Evolutionary conservation across 1,284 basidiomycete species (phyloP), one percentile per base, ranked within the genome.

Genomic region (Ganoderma lingzhi): DNA sequence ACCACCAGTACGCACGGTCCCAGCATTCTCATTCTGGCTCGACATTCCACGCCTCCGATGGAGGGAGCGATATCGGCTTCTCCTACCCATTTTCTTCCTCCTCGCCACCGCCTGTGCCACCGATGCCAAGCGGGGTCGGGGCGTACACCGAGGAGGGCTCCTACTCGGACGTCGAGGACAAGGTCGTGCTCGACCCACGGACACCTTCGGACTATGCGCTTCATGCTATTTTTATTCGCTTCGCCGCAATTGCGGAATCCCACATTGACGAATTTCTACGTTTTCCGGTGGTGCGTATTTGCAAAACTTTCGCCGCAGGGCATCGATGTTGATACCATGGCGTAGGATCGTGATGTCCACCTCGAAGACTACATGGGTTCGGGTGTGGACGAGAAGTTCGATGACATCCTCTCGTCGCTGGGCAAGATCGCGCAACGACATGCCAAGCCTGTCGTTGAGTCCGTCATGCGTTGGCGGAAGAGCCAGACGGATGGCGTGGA

Each of bases 201-300:
- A 95, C 92, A 14, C 95, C 95, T 0, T 91, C 91, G 0, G 95
- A 96, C 74, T 96, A 93, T 75, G 95, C 95, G 1, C 81, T 97
- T 42, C 92, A 95, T 76, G 93, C 94, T 0, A 87, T 96, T 8
- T 96, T 96, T 79, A 91, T 94, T 64, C 89, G 93, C 6, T 96
- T 96, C 76, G 92, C 93, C 3, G 87, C 91, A 0, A 83, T 88
- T 2, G 93, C 94, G 0, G 94, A 96, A 79, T 82, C 83, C 45
- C 95, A 95, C 76, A 92, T 96, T 35, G 88, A 92, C 30, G 80
- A 82, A 6, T 93, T 96, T 74, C 83, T 96, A 60, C 88, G 87
- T 5, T 87, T 91, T 72, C 85, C 87, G 60, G 76, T 92, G 75
- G 94, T 95, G 75, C 73, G 91, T 82, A 35, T 28, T 17, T 41